phyloP scores from a whole-genome alignment of 306 rosid genomes.

The Leucaena leucocephala region DNA sequence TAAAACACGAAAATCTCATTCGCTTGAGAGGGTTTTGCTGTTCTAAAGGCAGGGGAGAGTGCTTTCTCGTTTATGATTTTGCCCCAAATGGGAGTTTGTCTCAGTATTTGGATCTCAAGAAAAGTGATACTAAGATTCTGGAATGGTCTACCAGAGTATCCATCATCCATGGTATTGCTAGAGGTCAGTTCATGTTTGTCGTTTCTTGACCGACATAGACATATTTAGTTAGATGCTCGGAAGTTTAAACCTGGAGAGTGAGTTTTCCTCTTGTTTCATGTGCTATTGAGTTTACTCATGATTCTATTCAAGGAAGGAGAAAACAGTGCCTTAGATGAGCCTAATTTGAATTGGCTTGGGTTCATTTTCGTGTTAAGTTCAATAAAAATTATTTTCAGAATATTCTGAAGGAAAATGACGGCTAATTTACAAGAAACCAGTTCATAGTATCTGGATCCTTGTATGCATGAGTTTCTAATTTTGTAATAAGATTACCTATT shows the following conservation, averaged over 20 bases:
- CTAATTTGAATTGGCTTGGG: background rate
- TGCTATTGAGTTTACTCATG: background rate
- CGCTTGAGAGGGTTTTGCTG: slow-evolving; percentile 91
- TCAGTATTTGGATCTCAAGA: slow-evolving; percentile 62
- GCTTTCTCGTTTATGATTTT: slow-evolving; percentile 78
- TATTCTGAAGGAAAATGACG: background rate
- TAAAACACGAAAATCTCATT: slow-evolving; percentile 78
- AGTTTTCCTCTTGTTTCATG: background rate
- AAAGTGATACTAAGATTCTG: slow-evolving; percentile 47
- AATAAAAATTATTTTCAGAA: too few species aligned
- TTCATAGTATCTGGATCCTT: background rate
- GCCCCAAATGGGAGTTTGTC: slow-evolving; percentile 63
- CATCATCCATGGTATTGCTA: slow-evolving; percentile 74
- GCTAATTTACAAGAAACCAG: background rate
- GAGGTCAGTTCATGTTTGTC: slow-evolving; percentile 56
- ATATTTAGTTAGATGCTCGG: background rate
- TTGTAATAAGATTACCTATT: background rate
- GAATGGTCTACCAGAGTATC: slow-evolving; percentile 85
- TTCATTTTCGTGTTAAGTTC: background rate
- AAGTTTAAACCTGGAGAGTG: background rate
- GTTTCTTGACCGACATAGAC: background rate
- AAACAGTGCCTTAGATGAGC: background rate
- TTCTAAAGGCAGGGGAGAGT: slow-evolving; percentile 77
- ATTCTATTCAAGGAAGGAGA: background rate
- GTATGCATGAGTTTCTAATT: background rate